Conservation (phyloP, 257 asterid genomes). For the Hygrophila difformis region DNA sequence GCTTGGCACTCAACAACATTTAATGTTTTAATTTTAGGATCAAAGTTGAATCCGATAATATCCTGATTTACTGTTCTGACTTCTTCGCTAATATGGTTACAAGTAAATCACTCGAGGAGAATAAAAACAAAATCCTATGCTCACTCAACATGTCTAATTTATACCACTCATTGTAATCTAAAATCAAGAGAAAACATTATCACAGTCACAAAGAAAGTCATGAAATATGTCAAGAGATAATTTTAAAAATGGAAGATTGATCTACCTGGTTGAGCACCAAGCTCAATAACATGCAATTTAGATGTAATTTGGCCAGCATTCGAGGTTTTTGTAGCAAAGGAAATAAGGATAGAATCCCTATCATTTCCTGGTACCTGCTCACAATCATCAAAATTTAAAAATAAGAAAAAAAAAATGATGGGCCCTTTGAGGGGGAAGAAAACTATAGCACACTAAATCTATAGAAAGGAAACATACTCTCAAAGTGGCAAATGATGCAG, state of each 20-base stretch:
- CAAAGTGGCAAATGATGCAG: conserved; percentile 87
- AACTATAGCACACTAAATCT: not conserved
- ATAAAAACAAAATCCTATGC: too few species aligned
- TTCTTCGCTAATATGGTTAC: too few species aligned
- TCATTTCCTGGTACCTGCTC: conserved; percentile 85
- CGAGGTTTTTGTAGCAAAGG: conserved; percentile 77
- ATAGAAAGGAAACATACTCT: conserved; percentile 34
- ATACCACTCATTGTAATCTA: too few species aligned
- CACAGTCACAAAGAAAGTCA: too few species aligned
- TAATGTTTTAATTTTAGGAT: too few species aligned
- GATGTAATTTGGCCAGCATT: conserved; percentile 86
- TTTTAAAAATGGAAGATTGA: conserved; percentile 13
- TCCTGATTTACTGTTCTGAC: too few species aligned
- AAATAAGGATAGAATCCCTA: conserved; percentile 83
- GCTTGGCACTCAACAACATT: too few species aligned
- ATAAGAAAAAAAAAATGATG: conserved; percentile 20
- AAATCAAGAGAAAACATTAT: conserved; percentile 4
- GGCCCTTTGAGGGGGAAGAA: conserved; percentile 5
- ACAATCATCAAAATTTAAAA: conserved; percentile 5
- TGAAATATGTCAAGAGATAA: too few species aligned
- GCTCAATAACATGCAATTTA: conserved; percentile 92
- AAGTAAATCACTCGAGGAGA: too few species aligned
- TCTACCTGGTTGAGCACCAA: conserved; percentile 96
- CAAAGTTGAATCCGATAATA: too few species aligned
- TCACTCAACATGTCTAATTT: too few species aligned